These are phyloP conservation scores for Aspergillus pseudoviridinutans DNA, from an alignment of 2,329 filamentous ascomycete species.

Conservation along the genomic window DNA sequence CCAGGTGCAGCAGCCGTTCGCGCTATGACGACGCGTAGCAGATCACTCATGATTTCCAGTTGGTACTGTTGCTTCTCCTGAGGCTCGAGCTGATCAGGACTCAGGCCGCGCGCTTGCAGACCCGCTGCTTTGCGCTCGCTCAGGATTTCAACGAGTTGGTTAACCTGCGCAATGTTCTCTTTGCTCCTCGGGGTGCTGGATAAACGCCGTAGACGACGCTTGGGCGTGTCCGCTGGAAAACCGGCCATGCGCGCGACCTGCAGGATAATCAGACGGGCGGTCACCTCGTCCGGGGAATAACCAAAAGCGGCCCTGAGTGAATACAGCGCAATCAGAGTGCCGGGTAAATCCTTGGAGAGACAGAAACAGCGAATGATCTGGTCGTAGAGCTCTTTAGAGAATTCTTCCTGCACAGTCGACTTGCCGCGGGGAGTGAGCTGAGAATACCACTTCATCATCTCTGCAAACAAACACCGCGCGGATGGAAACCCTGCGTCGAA, in stretches of 20 bases:
- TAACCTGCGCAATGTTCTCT: slow-evolving; percentile 43
- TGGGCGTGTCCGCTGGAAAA: slow-evolving; percentile 29
- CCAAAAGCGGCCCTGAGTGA: slow-evolving; percentile 43
- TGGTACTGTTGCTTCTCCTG: slow-evolving; percentile 38
- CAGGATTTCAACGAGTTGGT: slow-evolving; percentile 43
- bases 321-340: slow-evolving; percentile 48
- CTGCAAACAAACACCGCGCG: slow-evolving; percentile 43
- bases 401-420: slow-evolving; percentile 30
- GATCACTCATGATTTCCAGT: slow-evolving; percentile 40
- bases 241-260: slow-evolving; percentile 46
- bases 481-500: slow-evolving; percentile 46
- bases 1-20: slow-evolving; percentile 25
- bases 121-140: slow-evolving; percentile 33
- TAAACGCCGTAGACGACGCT: slow-evolving; percentile 39
- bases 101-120: slow-evolving; percentile 29
- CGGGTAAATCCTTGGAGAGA: slow-evolving; percentile 46
- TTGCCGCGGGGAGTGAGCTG: slow-evolving; percentile 27
- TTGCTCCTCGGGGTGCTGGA: slow-evolving; percentile 40
- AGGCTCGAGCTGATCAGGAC: slow-evolving; percentile 33
- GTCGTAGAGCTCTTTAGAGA: slow-evolving; percentile 50
- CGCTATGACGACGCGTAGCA: slow-evolving; percentile 39
- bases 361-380: slow-evolving; percentile 51
- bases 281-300: slow-evolving; percentile 45
- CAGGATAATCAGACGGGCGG: slow-evolving; percentile 46
- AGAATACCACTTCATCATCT: slow-evolving; percentile 48